A percentile compares a stretch with the other conserved stretches of the same genome.
These are phyloP conservation scores for Brasenia schreberi DNA, from an alignment of 164 flowering plant genomes.

Conservation along the genomic window DNA sequence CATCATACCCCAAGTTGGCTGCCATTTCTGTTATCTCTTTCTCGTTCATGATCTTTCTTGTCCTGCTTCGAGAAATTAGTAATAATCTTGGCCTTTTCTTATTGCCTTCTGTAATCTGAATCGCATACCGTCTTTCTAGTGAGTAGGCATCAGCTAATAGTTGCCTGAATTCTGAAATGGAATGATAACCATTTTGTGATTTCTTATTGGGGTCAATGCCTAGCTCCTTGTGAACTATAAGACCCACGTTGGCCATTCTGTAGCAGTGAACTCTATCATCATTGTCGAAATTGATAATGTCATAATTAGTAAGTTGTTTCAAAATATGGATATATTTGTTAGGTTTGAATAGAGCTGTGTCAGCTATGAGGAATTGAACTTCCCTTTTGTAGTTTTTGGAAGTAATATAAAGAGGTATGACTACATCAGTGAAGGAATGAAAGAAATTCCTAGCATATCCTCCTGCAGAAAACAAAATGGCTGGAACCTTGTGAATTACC, in stretches of 20 bases:
- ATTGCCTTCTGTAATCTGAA: background rate
- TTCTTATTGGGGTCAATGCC: slow-evolving; percentile 8
- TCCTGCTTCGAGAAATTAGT: slow-evolving; percentile 11
- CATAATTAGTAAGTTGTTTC: slow-evolving; percentile 8
- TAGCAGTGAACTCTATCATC: slow-evolving; percentile 15
- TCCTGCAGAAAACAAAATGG: slow-evolving; percentile 16
- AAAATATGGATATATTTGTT: slow-evolving; percentile 11
- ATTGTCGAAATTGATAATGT: slow-evolving; percentile 11
- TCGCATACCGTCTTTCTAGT: slow-evolving; percentile 4
- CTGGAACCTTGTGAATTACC: slow-evolving; percentile 10
- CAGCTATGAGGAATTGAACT: slow-evolving; percentile 16
- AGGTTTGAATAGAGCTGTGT: slow-evolving; percentile 10
- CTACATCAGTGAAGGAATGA: slow-evolving; percentile 18
- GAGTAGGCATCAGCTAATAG: slow-evolving; percentile 13
- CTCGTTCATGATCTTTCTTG: slow-evolving; percentile 9
- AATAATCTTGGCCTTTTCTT: slow-evolving; percentile 16
- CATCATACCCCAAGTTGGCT: slow-evolving; percentile 13
- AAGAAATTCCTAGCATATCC: slow-evolving; percentile 18
- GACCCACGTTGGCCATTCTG: slow-evolving; percentile 15
- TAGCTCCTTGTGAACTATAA: slow-evolving; percentile 10
- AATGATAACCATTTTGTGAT: slow-evolving; percentile 3
- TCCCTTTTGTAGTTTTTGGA: slow-evolving; percentile 11
- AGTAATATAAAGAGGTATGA: slow-evolving; percentile 23
- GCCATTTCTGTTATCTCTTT: slow-evolving; percentile 8
- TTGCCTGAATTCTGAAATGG: slow-evolving; percentile 11